Percentiles rank a stretch among this genome's conserved stretches.
These are phyloP conservation scores for Hansenula lynferdii DNA, from an alignment of 1,139 yeast species.

Conservation along the genomic window DNA sequence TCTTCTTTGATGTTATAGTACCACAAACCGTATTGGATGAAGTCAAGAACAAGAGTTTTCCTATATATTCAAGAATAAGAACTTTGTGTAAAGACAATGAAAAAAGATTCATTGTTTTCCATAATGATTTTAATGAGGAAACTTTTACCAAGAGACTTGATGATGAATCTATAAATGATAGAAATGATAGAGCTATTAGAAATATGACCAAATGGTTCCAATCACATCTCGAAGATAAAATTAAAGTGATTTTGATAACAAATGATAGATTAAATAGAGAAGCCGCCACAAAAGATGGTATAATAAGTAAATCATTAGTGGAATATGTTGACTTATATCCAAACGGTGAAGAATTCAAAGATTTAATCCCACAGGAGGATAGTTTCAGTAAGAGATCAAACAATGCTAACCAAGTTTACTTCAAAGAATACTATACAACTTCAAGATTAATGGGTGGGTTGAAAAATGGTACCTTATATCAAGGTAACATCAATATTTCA, in stretches of 20 bases:
- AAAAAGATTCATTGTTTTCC: slow-evolving; percentile 86
- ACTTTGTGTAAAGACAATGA: slow-evolving; percentile 71
- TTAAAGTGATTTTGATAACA: slow-evolving; percentile 62
- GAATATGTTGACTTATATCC: slow-evolving; percentile 71
- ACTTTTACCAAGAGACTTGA: slow-evolving; percentile 61
- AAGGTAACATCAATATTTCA: slow-evolving; percentile 77
- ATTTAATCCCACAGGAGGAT: slow-evolving; percentile 63
- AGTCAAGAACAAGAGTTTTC: slow-evolving; percentile 81
- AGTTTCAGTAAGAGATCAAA: slow-evolving; percentile 27
- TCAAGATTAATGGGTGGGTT: slow-evolving; percentile 89
- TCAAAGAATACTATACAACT: slow-evolving; percentile 74
- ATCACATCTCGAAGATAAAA: slow-evolving; percentile 49
- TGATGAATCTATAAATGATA: slow-evolving; percentile 77
- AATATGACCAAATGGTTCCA: slow-evolving; percentile 68
- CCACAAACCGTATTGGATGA: slow-evolving; percentile 96
- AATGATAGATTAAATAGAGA: slow-evolving; percentile 69
- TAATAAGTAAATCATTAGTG: slow-evolving; percentile 50
- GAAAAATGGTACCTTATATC: slow-evolving; percentile 80
- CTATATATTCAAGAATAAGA: slow-evolving; percentile 82
- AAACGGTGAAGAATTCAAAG: slow-evolving; percentile 73
- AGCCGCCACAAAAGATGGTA: slow-evolving; percentile 51
- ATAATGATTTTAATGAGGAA: slow-evolving; percentile 79
- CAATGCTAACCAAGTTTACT: slow-evolving; percentile 59
- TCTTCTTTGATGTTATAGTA: slow-evolving; percentile 83
- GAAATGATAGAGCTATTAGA: slow-evolving; percentile 90